phyloP scores from a whole-genome alignment of 140 eudicot genomes.

The Stevia rebaudiana region DNA sequence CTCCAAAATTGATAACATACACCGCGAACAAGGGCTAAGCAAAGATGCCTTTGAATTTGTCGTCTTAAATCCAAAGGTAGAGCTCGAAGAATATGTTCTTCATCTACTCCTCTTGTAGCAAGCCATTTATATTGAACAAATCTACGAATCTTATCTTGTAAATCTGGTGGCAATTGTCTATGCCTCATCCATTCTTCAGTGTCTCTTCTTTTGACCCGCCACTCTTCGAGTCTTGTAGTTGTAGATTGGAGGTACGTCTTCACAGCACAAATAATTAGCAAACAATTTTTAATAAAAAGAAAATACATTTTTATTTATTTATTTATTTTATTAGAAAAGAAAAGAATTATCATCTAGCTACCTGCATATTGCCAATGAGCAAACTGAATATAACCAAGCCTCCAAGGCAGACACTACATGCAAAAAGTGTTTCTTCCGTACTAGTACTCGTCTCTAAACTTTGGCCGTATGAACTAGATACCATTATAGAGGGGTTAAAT shows the following conservation, averaged over 20 bases:
- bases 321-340: neutral
- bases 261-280: conserved; percentile 10
- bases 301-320: neutral
- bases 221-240: conserved; percentile 73
- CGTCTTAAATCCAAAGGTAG: conserved; percentile 70
- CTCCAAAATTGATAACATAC: conserved; percentile 51
- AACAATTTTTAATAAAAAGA: neutral
- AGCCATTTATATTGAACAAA: conserved; percentile 86
- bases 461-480: conserved; percentile 78
- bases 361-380: conserved; percentile 90
- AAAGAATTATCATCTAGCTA: neutral
- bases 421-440: conserved; percentile 48
- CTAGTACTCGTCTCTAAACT: conserved; percentile 44
- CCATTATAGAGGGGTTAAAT: neutral
- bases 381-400: conserved; percentile 64
- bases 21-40: conserved; percentile 81
- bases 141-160: conserved; percentile 75
- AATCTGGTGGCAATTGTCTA: conserved; percentile 68
- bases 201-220: conserved; percentile 80
- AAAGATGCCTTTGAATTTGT: conserved; percentile 78
- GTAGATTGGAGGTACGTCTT: conserved; percentile 84
- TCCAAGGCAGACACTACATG: conserved; percentile 49
- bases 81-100: conserved; percentile 58
- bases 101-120: conserved; percentile 85
- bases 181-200: conserved; percentile 98